Percentiles rank a stretch among this genome's conserved stretches.
phyloP scores from a whole-genome alignment of 1,284 basidiomycete genomes.

The Xerocomus alliaceus region DNA sequence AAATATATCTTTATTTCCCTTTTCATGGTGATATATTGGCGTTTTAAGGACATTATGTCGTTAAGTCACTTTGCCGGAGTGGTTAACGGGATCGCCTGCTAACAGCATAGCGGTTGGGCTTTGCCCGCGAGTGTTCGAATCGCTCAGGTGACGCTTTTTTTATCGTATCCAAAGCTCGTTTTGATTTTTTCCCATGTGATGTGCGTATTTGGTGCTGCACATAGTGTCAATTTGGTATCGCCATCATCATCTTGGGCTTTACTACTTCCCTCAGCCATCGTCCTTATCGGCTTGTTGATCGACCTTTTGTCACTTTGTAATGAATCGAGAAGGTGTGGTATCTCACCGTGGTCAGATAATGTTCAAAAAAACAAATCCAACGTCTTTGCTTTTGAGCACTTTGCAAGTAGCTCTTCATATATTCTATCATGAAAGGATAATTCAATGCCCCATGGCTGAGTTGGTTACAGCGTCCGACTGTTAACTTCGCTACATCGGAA shows the following conservation, averaged over 20 bases:
- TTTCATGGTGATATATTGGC: too few species aligned
- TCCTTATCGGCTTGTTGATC: background rate
- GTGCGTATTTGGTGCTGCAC: too few species aligned
- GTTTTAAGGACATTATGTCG: rapidly evolving
- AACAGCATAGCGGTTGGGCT: slow-evolving; percentile 76
- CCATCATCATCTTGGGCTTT: background rate
- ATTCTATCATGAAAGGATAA: too few species aligned
- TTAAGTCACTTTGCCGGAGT: slow-evolving; percentile 85
- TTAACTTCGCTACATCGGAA: slow-evolving; percentile 63
- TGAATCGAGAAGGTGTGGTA: too few species aligned
- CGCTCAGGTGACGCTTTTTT: slow-evolving; percentile 82
- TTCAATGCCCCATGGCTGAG: slow-evolving; percentile 76
- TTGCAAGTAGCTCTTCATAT: too few species aligned
- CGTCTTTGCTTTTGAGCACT: too few species aligned
- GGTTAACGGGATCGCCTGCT: slow-evolving; percentile 93
- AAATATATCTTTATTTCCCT: too few species aligned
- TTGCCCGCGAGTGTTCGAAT: slow-evolving; percentile 88
- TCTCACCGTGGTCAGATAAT: too few species aligned
- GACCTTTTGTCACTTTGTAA: too few species aligned
- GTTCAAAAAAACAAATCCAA: too few species aligned
- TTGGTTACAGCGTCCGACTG: slow-evolving; percentile 86
- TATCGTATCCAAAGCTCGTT: background rate
- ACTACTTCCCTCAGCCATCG: background rate
- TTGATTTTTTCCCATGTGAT: too few species aligned
- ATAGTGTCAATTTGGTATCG: background rate